Conservation (phyloP, 176 grass and related monocot species). For the Eragrostis curvula region DNA sequence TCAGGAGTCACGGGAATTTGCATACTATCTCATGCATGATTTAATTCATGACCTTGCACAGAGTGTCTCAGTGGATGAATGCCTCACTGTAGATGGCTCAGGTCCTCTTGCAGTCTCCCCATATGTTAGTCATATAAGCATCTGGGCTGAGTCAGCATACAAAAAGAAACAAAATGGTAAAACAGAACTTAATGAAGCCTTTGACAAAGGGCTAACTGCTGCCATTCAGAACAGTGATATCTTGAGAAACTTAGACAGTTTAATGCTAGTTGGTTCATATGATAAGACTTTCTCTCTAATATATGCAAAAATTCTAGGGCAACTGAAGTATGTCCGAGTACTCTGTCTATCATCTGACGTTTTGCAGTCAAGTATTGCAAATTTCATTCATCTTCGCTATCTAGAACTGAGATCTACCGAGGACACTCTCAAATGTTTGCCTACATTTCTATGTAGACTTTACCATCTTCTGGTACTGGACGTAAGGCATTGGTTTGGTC, state of each 20-base stretch:
- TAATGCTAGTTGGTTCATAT: slow-evolving; percentile 22
- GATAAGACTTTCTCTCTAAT: slow-evolving; percentile 22
- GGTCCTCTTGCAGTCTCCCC: background rate
- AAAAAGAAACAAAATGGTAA: background rate
- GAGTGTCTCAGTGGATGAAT: slow-evolving; percentile 19
- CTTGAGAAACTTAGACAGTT: slow-evolving; percentile 28
- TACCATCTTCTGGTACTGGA: slow-evolving; percentile 46
- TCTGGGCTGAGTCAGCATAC: slow-evolving; percentile 20
- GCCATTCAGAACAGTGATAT: background rate
- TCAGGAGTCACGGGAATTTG: background rate
- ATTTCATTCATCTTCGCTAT: slow-evolving; percentile 58
- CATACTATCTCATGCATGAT: slow-evolving; percentile 52
- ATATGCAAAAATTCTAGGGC: background rate
- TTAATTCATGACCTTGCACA: slow-evolving; percentile 52
- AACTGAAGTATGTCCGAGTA: slow-evolving; percentile 1
- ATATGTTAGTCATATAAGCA: slow-evolving; percentile 13
- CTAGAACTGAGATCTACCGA: slow-evolving; percentile 34
- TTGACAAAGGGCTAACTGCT: slow-evolving; percentile 18
- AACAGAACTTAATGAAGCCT: background rate
- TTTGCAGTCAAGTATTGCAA: slow-evolving; percentile 20
- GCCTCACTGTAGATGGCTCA: slow-evolving; percentile 9
- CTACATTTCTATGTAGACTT: slow-evolving; percentile 39
- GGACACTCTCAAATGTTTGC: slow-evolving; percentile 10
- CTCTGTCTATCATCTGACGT: slow-evolving; percentile 25
- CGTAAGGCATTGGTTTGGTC: background rate